Percentiles rank a stretch among this genome's conserved stretches.
phyloP scores from a whole-genome alignment of 1,284 basidiomycete genomes.

The Phenoliferia sp. region DNA sequence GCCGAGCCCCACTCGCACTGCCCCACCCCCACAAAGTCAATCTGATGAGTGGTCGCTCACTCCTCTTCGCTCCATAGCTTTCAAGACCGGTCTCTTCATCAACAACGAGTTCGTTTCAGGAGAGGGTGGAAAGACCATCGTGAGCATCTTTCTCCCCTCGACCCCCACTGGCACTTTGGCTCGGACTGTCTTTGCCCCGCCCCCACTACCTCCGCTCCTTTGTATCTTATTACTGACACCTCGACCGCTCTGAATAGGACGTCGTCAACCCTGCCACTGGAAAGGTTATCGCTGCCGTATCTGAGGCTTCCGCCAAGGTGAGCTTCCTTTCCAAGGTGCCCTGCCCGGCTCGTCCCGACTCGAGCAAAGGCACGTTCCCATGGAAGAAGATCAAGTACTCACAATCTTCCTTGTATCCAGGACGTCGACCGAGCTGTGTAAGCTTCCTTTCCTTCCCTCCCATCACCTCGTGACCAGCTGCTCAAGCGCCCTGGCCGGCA shows the following conservation, averaged over 20 bases:
- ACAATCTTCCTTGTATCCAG: neutral
- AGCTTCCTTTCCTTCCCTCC: neutral
- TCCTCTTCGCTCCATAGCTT: neutral
- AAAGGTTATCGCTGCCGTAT: conserved; percentile 61
- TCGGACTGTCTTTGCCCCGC: neutral
- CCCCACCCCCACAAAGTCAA: neutral
- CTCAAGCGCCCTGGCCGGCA: neutral
- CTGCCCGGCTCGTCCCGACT: no score
- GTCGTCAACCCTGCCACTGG: conserved; percentile 77
- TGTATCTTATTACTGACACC: neutral
- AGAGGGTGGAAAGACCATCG: conserved; percentile 59
- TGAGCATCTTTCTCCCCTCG: conserved; percentile 57
- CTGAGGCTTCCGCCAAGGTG: conserved; percentile 52
- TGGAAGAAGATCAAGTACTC: no score
- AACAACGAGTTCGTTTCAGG: conserved; percentile 71
- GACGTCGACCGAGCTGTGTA: conserved; percentile 36
- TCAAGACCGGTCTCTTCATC: conserved; percentile 63
- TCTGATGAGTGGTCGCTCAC: neutral
- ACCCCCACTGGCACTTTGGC: conserved; percentile 35
- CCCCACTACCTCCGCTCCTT: no score
- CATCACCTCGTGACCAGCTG: neutral
- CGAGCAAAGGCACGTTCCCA: conserved; percentile 12
- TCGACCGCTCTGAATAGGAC: conserved; percentile 46
- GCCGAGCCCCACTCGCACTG: neutral
- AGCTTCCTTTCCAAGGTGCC: neutral